A percentile compares a stretch with the other conserved stretches of the same genome.
These are phyloP conservation scores for barley (Hordeum vulgare) DNA, from an alignment of 176 grass and related monocot genomes.

Conservation along the genomic window DNA sequence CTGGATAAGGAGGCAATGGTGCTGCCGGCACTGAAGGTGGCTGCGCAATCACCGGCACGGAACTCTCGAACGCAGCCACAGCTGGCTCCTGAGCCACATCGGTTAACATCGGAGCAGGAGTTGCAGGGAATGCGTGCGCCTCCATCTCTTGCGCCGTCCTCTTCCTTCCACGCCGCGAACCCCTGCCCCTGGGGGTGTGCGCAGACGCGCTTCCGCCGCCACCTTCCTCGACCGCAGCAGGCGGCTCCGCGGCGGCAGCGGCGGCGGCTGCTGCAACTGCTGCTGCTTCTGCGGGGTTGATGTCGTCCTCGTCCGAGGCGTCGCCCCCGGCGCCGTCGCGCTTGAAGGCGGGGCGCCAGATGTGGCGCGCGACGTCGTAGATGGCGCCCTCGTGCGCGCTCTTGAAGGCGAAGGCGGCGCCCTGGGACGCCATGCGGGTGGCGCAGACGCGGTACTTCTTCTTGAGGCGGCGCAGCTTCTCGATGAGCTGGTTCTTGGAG, in stretches of 20 bases:
- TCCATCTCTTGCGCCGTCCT: conserved; percentile 36
- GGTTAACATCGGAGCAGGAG: neutral
- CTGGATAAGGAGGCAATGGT: neutral
- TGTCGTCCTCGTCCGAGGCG: conserved; percentile 69
- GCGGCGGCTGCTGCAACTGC: neutral
- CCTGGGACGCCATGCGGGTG: conserved; percentile 36
- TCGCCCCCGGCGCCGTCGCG: conserved; percentile 33
- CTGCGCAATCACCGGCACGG: conserved; percentile 1
- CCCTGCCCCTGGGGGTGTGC: conserved; percentile 29
- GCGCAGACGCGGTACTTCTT: conserved; percentile 87
- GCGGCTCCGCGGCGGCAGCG: neutral
- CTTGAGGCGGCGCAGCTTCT: conserved; percentile 94
- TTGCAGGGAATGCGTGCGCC: conserved; percentile 5
- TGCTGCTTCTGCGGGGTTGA: conserved; percentile 27
- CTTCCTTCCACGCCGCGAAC: conserved; percentile 46
- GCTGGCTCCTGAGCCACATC: conserved; percentile 13
- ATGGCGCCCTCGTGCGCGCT: conserved; percentile 73
- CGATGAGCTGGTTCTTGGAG: conserved; percentile 87
- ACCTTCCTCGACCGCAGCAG: conserved; percentile 3
- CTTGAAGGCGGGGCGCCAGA: conserved; percentile 73
- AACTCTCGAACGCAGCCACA: conserved; percentile 29
- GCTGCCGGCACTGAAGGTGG: conserved; percentile 4
- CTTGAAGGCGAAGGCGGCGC: conserved; percentile 56
- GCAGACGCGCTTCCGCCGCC: conserved; percentile 4
- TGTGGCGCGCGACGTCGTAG: conserved; percentile 69